Conservation (phyloP, 495 filamentous ascomycete genomes). For the Xylaria curta region DNA sequence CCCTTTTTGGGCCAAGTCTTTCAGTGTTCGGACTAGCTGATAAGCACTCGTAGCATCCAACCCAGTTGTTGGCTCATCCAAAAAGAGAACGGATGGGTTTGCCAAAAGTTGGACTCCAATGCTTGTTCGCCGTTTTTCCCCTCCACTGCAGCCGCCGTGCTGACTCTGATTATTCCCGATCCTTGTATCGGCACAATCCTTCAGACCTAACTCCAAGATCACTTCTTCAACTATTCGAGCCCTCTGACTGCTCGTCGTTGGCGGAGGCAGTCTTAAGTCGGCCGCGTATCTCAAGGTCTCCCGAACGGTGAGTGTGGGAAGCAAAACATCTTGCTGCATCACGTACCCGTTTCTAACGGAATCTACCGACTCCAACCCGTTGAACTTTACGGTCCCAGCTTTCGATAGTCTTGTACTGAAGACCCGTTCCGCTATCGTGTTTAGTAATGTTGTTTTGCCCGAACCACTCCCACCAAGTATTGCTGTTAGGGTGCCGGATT, state of each 20-base stretch:
- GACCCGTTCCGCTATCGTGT: slow-evolving; percentile 71
- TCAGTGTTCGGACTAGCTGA: slow-evolving; percentile 71
- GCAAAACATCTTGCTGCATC: slow-evolving; percentile 76
- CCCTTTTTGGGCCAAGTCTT: slow-evolving; percentile 67
- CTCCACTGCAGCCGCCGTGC: slow-evolving; percentile 76
- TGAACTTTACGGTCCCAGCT: slow-evolving; percentile 51
- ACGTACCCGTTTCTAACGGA: slow-evolving; percentile 65
- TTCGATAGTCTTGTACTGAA: slow-evolving; percentile 58
- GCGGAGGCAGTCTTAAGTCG: slow-evolving; percentile 68
- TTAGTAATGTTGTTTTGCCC: slow-evolving; percentile 76
- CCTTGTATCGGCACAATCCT: slow-evolving; percentile 73
- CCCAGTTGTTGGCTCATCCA: slow-evolving; percentile 79
- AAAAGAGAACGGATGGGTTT: slow-evolving; percentile 75
- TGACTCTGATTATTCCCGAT: slow-evolving; percentile 64
- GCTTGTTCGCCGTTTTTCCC: slow-evolving; percentile 74
- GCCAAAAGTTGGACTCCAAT: slow-evolving; percentile 78
- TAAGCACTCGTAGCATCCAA: slow-evolving; percentile 78
- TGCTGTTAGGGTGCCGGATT: slow-evolving; percentile 67
- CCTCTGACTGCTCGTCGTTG: slow-evolving; percentile 63
- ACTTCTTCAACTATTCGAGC: slow-evolving; percentile 70
- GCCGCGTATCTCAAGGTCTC: slow-evolving; percentile 76
- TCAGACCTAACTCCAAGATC: slow-evolving; percentile 73
- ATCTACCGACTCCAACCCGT: slow-evolving; percentile 63
- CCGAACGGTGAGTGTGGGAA: slow-evolving; percentile 73
- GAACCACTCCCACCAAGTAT: slow-evolving; percentile 77